Evolutionary conservation across 306 rosid species (phyloP).

Genomic region (Vachellia pachyceras): DNA sequence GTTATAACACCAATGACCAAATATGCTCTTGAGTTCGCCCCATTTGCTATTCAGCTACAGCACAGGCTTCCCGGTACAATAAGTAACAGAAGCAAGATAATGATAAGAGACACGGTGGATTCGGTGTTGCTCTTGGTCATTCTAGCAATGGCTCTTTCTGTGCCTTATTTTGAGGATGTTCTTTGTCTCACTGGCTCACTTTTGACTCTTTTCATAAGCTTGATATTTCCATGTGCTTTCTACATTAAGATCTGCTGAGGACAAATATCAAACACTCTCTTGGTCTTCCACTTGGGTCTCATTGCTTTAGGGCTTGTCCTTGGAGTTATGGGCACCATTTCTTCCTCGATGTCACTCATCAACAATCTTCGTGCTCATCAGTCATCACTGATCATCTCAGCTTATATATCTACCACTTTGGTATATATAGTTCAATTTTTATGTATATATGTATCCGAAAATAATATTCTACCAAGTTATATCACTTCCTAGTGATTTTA

Average conservation of each 20-base stretch:
- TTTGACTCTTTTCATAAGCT: slow-evolving; percentile 44
- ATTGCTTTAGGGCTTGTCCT: slow-evolving; percentile 55
- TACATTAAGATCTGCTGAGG: slow-evolving; percentile 67
- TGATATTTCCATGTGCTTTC: slow-evolving; percentile 66
- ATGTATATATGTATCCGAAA: too few species aligned
- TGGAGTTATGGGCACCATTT: slow-evolving; percentile 62
- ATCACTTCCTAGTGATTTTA: too few species aligned
- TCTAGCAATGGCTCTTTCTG: slow-evolving; percentile 57
- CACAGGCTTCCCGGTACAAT: slow-evolving; percentile 55
- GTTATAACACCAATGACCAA: slow-evolving; percentile 81
- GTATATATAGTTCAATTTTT: too few species aligned
- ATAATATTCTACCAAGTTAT: too few species aligned
- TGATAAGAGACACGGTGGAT: slow-evolving; percentile 54
- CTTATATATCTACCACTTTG: too few species aligned
- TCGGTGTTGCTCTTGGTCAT: slow-evolving; percentile 55
- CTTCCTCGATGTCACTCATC: slow-evolving; percentile 55
- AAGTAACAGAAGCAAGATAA: slow-evolving; percentile 45
- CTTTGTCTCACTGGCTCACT: slow-evolving; percentile 83
- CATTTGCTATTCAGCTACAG: slow-evolving; percentile 68
- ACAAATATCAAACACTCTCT: slow-evolving; percentile 46
- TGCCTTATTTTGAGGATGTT: slow-evolving; percentile 73
- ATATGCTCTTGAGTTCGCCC: slow-evolving; percentile 77
- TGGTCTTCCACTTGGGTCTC: slow-evolving; percentile 49
- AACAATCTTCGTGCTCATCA: slow-evolving; percentile 32
- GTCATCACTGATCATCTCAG: slow-evolving; percentile 33